Evolutionary conservation across 2,329 filamentous ascomycete genomes (phyloP), one percentile per base, ranked within the genome.

Genomic region (Microdochium bolleyi): DNA sequence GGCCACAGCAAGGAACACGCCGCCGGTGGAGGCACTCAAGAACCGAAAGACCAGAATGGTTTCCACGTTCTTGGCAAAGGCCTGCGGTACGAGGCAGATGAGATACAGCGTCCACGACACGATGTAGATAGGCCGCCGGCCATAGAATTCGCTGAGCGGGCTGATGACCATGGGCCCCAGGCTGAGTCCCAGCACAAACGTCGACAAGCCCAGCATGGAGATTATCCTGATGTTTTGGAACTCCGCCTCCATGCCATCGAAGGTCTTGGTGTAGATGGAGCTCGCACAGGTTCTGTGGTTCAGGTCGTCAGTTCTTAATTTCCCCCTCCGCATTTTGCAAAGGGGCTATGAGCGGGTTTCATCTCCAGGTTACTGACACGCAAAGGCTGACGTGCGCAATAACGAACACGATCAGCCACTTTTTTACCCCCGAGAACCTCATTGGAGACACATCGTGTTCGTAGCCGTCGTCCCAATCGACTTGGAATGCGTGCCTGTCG

Each of bases 261-360:
- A 96, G 0, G 88, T 94, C 11, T 83, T 82, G 0, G 90, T 92
- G 69, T 96, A 96, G 61, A 95, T 83, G n/a, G 90, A 94, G 49
- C 87, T 92, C 1, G 88, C 83, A 64, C 86, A 89, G 9, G 91
- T 95, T 52, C 87, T 91, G 61, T 34, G 30, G 30, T 34, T 34
- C 30, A 14, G 30, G 30, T 34, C 30, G 30, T 34, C 30, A 34
- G 30, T 34, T 34, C 14, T 8, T 34, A 34, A 34, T 34, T 34
- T 34, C 30, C 30, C 30, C 30, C 30, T 34, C 30, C 30, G 30
- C 30, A 34, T 34, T 34, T 34, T 34, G 30, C 30, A 34, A 34
- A 34, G 30, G 30, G 30, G 30, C 14, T 34, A 34, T 34, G 14
- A 34, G 30, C 30, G 30, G 30, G 30, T 34, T 34, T 34, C 30